These are phyloP conservation scores for Teunomyces cretensis DNA, from an alignment of 805 yeast genomes.

Conservation along the genomic window DNA sequence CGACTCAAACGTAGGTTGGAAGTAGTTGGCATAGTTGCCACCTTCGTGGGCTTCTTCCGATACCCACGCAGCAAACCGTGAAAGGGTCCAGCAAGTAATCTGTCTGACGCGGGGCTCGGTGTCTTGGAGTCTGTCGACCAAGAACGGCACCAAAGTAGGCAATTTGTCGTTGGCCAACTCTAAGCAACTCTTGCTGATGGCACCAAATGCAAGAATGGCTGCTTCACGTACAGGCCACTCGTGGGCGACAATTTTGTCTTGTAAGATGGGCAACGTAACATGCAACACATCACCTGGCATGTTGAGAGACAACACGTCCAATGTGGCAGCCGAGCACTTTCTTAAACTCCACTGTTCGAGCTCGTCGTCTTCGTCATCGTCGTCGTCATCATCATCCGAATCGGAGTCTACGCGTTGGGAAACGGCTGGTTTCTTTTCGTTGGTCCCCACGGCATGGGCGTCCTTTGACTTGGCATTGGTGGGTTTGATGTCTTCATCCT, in stretches of 20 bases:
- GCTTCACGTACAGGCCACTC: conserved; percentile 94
- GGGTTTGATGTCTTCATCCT: conserved; percentile 86
- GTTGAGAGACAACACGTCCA: conserved; percentile 73
- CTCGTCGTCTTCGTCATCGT: conserved; percentile 66
- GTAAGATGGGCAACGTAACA: conserved; percentile 70
- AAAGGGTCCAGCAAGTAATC: conserved; percentile 93
- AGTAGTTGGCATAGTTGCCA: conserved; percentile 64
- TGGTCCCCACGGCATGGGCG: conserved; percentile 25
- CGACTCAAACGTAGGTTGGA: conserved; percentile 75
- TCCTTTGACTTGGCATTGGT: conserved; percentile 66
- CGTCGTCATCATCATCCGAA: conserved; percentile 66
- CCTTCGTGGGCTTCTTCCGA: conserved; percentile 63
- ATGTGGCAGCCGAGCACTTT: conserved; percentile 91
- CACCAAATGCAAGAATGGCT: conserved; percentile 91
- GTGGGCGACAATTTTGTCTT: conserved; percentile 62
- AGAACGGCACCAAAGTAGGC: conserved; percentile 79
- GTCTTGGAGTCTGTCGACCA: conserved; percentile 78
- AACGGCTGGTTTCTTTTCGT: conserved; percentile 12
- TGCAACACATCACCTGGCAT: conserved; percentile 67
- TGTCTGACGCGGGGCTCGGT: conserved; percentile 82
- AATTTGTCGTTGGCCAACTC: conserved; percentile 68
- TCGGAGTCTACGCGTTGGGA: conserved; percentile 33
- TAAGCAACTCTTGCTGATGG: conserved; percentile 86
- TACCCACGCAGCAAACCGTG: conserved; percentile 83
- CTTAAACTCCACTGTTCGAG: conserved; percentile 85